Evolutionary conservation across 805 yeast species (phyloP).

Genomic region (Monosporozyma unispora): DNA sequence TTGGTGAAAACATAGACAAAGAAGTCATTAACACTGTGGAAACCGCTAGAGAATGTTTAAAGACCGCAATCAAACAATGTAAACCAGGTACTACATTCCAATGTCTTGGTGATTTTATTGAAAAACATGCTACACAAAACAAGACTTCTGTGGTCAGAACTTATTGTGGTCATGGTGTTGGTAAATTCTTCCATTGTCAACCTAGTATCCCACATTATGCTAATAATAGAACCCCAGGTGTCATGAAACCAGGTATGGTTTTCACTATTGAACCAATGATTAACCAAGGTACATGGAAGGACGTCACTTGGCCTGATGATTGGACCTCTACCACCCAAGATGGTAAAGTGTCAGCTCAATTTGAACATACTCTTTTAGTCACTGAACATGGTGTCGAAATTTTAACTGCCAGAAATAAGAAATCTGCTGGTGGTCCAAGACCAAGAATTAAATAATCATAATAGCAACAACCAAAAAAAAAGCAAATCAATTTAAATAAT

Average conservation of each 20-base stretch:
- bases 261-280: constrained; percentile 98
- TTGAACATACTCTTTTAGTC: constrained; percentile 85
- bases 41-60: constrained; percentile 80
- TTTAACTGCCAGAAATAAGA: constrained; percentile 68
- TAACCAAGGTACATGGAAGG: constrained; percentile 72
- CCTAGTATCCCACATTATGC: constrained; percentile 95
- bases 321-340: constrained; percentile 94
- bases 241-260: constrained; percentile 91
- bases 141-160: constrained; percentile 81
- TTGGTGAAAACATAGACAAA: constrained; percentile 63
- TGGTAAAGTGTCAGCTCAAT: constrained; percentile 86
- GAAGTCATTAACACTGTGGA: constrained; percentile 87
- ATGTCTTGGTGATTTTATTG: constrained; percentile 78
- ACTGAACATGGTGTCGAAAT: constrained; percentile 93
- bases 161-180: constrained; percentile 91
- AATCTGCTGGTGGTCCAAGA: constrained; percentile 84
- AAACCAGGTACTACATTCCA: constrained; percentile 91
- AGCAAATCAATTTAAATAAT: background rate
- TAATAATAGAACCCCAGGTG: constrained; percentile 84
- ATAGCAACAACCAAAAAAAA: background rate
- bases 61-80: constrained; percentile 70
- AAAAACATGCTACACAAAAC: constrained; percentile 70
- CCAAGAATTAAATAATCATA: constrained; percentile 37
- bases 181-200: constrained; percentile 76
- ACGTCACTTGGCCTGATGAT: constrained; percentile 89